A percentile compares a stretch with the other conserved stretches of the same genome.
Evolutionary conservation across 768 basidiomycete genomes (phyloP).

Genomic region (Peribolospora baueri): DNA sequence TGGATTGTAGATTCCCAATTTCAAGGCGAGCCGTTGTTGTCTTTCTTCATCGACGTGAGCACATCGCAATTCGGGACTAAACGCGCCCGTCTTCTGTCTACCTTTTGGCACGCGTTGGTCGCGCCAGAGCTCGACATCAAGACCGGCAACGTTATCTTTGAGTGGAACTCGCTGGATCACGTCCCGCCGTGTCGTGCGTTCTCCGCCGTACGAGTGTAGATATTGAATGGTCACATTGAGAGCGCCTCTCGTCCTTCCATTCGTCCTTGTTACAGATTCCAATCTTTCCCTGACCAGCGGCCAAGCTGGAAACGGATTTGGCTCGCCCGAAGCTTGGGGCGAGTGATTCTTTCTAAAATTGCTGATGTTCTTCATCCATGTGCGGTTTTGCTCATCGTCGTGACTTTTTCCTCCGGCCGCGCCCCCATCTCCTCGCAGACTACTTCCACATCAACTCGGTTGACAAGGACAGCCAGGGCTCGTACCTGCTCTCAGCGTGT

Average conservation of each 20-base stretch:
- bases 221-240: background rate
- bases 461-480: constrained; percentile 12
- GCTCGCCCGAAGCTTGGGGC: too few relatives aligned
- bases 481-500: constrained; percentile 15
- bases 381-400: too few relatives aligned
- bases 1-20: too few relatives aligned
- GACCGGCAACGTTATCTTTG: constrained; percentile 13
- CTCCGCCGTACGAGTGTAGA: constrained; percentile 4
- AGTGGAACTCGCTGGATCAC: constrained; percentile 14
- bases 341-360: background rate
- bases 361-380: background rate
- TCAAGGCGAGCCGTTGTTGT: too few relatives aligned
- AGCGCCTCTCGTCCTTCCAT: background rate
- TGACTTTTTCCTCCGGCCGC: too few relatives aligned
- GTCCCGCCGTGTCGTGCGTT: constrained; percentile 11
- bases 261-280: background rate
- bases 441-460: constrained; percentile 16
- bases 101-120: background rate
- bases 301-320: background rate
- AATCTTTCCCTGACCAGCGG: background rate
- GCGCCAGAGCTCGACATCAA: constrained; percentile 14
- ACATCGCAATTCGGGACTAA: constrained; percentile 6
- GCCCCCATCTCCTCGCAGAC: background rate
- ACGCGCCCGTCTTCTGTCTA: constrained; percentile 7
- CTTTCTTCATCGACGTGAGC: constrained; percentile 12